Percentiles rank a stretch among this genome's conserved stretches.
phyloP scores from a whole-genome alignment of 805 yeast genomes.

The Candida ficus region DNA sequence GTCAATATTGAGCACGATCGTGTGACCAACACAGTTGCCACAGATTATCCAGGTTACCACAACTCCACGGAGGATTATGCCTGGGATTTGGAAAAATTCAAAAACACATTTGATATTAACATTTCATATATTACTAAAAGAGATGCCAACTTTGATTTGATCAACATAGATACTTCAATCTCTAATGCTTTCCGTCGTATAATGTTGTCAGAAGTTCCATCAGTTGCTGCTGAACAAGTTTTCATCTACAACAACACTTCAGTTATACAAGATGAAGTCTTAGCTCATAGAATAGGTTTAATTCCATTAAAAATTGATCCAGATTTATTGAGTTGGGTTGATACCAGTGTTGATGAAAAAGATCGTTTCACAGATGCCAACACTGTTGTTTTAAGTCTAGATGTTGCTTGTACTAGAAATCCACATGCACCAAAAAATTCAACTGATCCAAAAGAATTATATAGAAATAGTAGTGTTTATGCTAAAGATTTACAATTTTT shows the following conservation, averaged over 20 bases:
- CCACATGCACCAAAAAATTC: constrained; percentile 75
- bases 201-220: constrained; percentile 95
- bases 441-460: constrained; percentile 78
- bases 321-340: constrained; percentile 81
- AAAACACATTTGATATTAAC: constrained; percentile 57
- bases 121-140: constrained; percentile 63
- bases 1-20: constrained; percentile 88
- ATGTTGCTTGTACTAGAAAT: constrained; percentile 79
- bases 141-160: constrained; percentile 79
- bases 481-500: constrained; percentile 86
- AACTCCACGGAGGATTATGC: constrained; percentile 56
- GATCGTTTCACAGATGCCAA: constrained; percentile 80
- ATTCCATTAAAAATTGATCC: constrained; percentile 90
- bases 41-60: constrained; percentile 88
- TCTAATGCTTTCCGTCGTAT: constrained; percentile 96
- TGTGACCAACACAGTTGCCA: constrained; percentile 82
- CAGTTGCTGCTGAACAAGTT: constrained; percentile 91
- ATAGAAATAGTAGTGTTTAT: constrained; percentile 80
- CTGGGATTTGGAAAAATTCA: constrained; percentile 84
- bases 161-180: constrained; percentile 83
- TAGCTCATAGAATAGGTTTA: constrained; percentile 92
- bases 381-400: constrained; percentile 78
- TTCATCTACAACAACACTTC: constrained; percentile 92
- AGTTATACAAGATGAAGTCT: constrained; percentile 94
- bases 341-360: constrained; percentile 55